Evolutionary conservation across 2,329 filamentous ascomycete species (phyloP).

Genomic region (Zelopaecilomyces penicillatus): DNA sequence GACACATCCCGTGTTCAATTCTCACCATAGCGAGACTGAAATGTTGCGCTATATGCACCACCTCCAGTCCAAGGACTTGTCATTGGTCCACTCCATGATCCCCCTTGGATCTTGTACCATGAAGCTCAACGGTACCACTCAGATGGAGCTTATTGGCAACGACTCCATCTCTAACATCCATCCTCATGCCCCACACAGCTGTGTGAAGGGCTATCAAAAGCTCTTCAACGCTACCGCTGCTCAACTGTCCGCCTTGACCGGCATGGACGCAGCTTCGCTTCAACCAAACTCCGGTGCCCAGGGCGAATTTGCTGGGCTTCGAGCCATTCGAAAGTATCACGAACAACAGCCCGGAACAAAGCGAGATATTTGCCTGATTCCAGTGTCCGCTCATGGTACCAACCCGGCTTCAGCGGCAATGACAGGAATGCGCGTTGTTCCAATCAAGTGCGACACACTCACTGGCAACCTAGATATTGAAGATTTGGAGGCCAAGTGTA

Average conservation of each 20-base stretch:
- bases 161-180: constrained; percentile 71
- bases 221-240: constrained; percentile 66
- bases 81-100: constrained; percentile 94
- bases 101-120: constrained; percentile 95
- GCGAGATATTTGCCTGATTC: constrained; percentile 88
- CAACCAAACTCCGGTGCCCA: constrained; percentile 96
- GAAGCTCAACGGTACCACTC: constrained; percentile 91
- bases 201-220: constrained; percentile 58
- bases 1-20: constrained; percentile 90
- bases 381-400: constrained; percentile 89
- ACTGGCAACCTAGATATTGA: constrained; percentile 85
- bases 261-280: constrained; percentile 80
- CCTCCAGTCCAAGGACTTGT: constrained; percentile 88
- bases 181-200: constrained; percentile 61
- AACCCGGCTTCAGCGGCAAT: constrained; percentile 94
- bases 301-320: constrained; percentile 86
- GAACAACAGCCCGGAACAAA: constrained; percentile 59
- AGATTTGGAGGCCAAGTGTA: constrained; percentile 80
- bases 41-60: constrained; percentile 89
- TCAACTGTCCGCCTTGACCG: constrained; percentile 75
- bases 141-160: constrained; percentile 82
- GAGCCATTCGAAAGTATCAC: constrained; percentile 78
- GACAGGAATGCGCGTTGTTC: constrained; percentile 90
- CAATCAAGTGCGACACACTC: constrained; percentile 79
- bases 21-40: constrained; percentile 90